Base-by-base conservation (phyloP, 805 yeast genomes). In the Isabelozyma heimii region DNA sequence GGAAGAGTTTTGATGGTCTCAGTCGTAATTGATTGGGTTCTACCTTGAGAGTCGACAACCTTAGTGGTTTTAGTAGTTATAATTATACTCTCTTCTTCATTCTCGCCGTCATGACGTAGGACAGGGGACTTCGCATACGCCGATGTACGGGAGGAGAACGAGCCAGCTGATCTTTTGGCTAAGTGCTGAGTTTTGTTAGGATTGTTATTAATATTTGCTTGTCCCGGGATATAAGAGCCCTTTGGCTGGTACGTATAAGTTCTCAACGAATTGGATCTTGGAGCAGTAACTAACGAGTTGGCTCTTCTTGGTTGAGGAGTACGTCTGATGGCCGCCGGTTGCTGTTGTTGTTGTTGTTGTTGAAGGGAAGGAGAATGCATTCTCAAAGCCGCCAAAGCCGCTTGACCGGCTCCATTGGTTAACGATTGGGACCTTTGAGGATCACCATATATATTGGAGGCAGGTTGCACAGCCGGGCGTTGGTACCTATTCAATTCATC, bases 31-130 rank as follows among this genome's bases (percentile, higher is more conserved):
- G 47, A 53, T 35, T 49, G 66, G 2, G 73, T 67, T 51, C 77
- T 59, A 14, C 79, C 79, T 26, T 51, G 61, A 4, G 72, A 53
- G 47, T 73, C 79, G 7, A 71, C 61, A 12, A 72, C 67, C 48
- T 69, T 72, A 20, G 76, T 73, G 5, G 77, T 73, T 50, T 70
- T 72, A 28, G 77, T 72, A n/a, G 76, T 70, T 14, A 72, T 54
- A 6, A 67, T 53, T 13, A 55, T 57, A 14, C 59, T 61, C 14
- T 54, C 61, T 1, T 46, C 56, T 12, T 58, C 62, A 8, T 53
- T 55, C 16, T 50, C 52, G 37, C 52, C 56, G 16, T 50, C 50
- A n/a, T 46, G 49, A 4, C 42, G 27, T 27, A 53, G 4, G 24
- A 20, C 60, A 14, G 51, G 51, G 14, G 47, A 6, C 2, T 40